A percentile compares a stretch with the other conserved stretches of the same genome.
phyloP scores from a whole-genome alignment of 768 basidiomycete species.

The Russula olivacea region DNA sequence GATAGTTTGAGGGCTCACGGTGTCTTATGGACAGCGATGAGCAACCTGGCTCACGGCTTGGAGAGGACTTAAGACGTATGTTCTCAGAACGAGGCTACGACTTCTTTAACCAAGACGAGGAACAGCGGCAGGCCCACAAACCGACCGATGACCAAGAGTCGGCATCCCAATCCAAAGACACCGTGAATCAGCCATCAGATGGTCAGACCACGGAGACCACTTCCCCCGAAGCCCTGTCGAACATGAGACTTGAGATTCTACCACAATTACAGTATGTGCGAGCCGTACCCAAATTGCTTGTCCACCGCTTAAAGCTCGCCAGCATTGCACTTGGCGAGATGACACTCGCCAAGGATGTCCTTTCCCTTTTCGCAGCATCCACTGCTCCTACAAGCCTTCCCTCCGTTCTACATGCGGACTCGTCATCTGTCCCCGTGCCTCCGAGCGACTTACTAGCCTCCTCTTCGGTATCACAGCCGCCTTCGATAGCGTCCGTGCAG shows the following conservation, averaged over 20 bases:
- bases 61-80: conserved; percentile 60
- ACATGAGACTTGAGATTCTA: conserved; percentile 66
- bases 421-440: conserved; percentile 12
- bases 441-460: conserved; percentile 42
- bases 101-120: conserved; percentile 57
- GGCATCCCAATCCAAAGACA: conserved; percentile 30
- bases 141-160: conserved; percentile 26
- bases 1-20: conserved; percentile 7
- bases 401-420: not conserved
- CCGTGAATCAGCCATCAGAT: conserved; percentile 30
- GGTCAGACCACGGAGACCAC: conserved; percentile 42
- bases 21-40: conserved; percentile 33
- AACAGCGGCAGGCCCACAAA: conserved; percentile 20
- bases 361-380: conserved; percentile 51
- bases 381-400: conserved; percentile 3
- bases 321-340: conserved; percentile 78
- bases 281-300: not conserved
- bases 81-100: conserved; percentile 69
- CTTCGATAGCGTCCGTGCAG: conserved; percentile 46
- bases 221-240: conserved; percentile 65
- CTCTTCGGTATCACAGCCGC: conserved; percentile 58
- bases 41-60: conserved; percentile 52
- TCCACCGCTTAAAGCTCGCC: conserved; percentile 2
- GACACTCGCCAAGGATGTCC: conserved; percentile 65
- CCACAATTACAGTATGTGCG: conserved; percentile 65